phyloP scores from a whole-genome alignment of 2,329 filamentous ascomycete species.

The Stagonosporopsis chrysanthemi region DNA sequence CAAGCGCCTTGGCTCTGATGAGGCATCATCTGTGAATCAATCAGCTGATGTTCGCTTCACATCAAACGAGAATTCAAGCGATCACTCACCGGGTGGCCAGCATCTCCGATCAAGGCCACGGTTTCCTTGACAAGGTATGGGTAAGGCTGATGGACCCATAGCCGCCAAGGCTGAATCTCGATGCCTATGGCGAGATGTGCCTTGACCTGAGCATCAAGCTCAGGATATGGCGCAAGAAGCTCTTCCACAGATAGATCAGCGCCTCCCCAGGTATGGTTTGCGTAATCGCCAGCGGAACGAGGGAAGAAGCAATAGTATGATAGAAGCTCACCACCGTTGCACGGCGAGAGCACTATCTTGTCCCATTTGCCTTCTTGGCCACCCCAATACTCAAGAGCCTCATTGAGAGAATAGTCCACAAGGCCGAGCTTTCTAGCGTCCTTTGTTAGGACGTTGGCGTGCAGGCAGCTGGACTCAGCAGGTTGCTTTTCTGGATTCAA shows the following conservation, averaged over 20 bases:
- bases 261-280: conserved; percentile 66
- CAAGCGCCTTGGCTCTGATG: conserved; percentile 74
- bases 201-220: conserved; percentile 65
- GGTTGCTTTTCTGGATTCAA: conserved; percentile 66
- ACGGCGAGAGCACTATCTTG: conserved; percentile 75
- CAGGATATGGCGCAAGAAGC: conserved; percentile 66
- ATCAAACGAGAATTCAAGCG: too few species aligned
- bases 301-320: conserved; percentile 77
- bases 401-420: conserved; percentile 67
- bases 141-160: conserved; percentile 70
- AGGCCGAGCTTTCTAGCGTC: conserved; percentile 66
- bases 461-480: conserved; percentile 67
- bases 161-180: conserved; percentile 70
- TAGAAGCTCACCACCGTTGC: conserved; percentile 69
- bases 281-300: conserved; percentile 65
- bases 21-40: conserved; percentile 63
- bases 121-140: conserved; percentile 61
- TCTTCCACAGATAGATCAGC: conserved; percentile 63
- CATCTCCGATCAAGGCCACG: conserved; percentile 69
- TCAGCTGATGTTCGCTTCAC: neutral
- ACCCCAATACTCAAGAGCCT: conserved; percentile 73
- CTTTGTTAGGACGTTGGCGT: conserved; percentile 69
- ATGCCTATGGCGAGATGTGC: conserved; percentile 66
- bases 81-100: conserved; percentile 65
- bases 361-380: conserved; percentile 68